These are phyloP conservation scores for Cydonia oblonga DNA, from an alignment of 331 rosid genomes.

Conservation along the genomic window DNA sequence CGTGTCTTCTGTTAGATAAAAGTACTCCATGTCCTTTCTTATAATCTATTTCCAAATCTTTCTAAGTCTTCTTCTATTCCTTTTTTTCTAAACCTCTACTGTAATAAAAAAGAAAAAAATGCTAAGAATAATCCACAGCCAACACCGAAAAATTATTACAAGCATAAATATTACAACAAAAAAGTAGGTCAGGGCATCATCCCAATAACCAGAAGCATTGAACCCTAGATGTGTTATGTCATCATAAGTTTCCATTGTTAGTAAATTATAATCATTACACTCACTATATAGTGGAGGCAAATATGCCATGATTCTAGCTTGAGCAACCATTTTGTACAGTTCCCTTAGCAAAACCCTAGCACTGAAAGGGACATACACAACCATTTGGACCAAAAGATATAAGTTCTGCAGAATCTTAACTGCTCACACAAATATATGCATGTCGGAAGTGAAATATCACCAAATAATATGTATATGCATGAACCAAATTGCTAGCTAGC, in stretches of 20 bases:
- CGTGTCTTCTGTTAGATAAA: not conserved
- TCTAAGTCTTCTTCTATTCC: not conserved
- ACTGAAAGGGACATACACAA: constrained; percentile 18
- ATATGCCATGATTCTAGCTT: constrained; percentile 14
- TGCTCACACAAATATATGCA: not conserved
- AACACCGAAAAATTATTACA: too few relatives aligned
- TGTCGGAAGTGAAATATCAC: not conserved
- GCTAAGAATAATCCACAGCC: too few relatives aligned
- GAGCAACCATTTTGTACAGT: constrained; percentile 18
- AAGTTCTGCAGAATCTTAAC: not conserved
- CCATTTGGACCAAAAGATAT: not conserved
- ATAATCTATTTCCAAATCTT: too few relatives aligned
- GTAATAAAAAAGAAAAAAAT: not conserved
- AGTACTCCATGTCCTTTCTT: too few relatives aligned
- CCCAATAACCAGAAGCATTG: constrained; percentile 17
- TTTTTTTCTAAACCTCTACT: too few relatives aligned
- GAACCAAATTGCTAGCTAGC: not conserved
- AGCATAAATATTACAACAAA: not conserved
- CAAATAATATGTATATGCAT: not conserved
- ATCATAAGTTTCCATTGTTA: constrained; percentile 9
- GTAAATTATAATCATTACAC: constrained; percentile 18
- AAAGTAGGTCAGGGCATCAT: not conserved
- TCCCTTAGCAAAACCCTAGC: constrained; percentile 1
- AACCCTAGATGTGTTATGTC: constrained; percentile 4
- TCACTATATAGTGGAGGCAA: constrained; percentile 6